Evolutionary conservation across 768 basidiomycete genomes (phyloP).

Genomic region (Gymnopilus dilepis): DNA sequence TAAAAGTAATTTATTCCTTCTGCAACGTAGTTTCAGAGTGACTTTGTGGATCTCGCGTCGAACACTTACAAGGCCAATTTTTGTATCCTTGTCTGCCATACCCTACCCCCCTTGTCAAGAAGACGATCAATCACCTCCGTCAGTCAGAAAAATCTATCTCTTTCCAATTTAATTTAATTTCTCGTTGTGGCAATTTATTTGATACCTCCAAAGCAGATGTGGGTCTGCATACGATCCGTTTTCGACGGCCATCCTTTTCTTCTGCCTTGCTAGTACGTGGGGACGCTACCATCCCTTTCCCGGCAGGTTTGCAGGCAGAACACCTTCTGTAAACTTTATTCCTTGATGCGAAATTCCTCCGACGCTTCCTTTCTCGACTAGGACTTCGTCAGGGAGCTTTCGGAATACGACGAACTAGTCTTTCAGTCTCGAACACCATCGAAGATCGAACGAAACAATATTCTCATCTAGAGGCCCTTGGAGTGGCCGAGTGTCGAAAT

Average conservation of each 20-base stretch:
- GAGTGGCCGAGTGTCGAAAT: too few species aligned
- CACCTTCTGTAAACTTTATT: background rate
- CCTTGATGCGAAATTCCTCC: background rate
- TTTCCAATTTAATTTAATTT: too few species aligned
- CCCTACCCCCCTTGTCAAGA: too few species aligned
- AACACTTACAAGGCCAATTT: background rate
- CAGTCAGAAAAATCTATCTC: too few species aligned
- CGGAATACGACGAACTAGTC: too few species aligned
- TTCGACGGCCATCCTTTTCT: background rate
- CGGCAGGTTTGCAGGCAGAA: background rate
- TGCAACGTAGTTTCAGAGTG: background rate
- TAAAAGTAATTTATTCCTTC: background rate
- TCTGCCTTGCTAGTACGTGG: background rate
- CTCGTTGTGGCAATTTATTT: background rate
- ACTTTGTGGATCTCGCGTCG: background rate
- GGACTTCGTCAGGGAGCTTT: too few species aligned
- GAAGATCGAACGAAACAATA: too few species aligned
- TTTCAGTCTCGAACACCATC: too few species aligned
- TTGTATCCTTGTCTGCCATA: background rate
- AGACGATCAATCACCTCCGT: too few species aligned
- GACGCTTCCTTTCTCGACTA: background rate
- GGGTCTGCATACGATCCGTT: background rate
- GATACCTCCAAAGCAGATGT: background rate
- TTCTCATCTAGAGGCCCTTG: background rate
- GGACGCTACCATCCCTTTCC: background rate